Evolutionary conservation across 1,284 basidiomycete genomes (phyloP).

Genomic region (Rhodotorula sp.): DNA sequence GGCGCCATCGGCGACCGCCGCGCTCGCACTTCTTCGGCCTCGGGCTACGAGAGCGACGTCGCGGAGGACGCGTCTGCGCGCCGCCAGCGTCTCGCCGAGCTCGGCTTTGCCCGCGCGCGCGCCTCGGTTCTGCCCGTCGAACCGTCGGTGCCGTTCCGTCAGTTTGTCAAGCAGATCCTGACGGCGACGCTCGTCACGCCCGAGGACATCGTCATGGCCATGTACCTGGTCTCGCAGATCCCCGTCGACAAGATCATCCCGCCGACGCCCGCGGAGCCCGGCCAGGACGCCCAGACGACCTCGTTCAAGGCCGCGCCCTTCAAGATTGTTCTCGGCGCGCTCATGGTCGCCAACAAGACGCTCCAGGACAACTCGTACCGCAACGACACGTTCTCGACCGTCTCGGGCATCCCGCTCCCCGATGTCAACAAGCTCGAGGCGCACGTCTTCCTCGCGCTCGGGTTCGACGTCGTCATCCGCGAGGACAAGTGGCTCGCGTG

Average conservation of each 20-base stretch:
- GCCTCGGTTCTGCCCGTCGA: conserved; percentile 31
- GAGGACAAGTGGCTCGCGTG: conserved; percentile 40
- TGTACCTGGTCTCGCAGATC: conserved; percentile 40
- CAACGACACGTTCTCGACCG: conserved; percentile 42
- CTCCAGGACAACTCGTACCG: conserved; percentile 45
- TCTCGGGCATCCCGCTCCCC: conserved; percentile 42
- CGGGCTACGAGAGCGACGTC: conserved; percentile 7
- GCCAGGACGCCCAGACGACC: conserved; percentile 34
- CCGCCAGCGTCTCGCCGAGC: conserved; percentile 33
- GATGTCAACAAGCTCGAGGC: conserved; percentile 44
- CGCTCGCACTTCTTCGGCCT: conserved; percentile 23
- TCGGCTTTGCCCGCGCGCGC: conserved; percentile 21
- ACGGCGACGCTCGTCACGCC: conserved; percentile 44
- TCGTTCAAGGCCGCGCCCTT: conserved; percentile 43
- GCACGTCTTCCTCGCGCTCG: conserved; percentile 37
- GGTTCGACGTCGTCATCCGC: conserved; percentile 40
- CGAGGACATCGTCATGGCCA: conserved; percentile 42
- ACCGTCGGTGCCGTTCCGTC: conserved; percentile 37
- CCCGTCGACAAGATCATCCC: conserved; percentile 37
- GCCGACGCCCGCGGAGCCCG: conserved; percentile 39
- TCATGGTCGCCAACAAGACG: conserved; percentile 45
- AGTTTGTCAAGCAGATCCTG: conserved; percentile 43
- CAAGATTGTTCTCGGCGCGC: conserved; percentile 44
- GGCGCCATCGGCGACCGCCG: conserved; percentile 44
- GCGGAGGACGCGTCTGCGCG: conserved; percentile 24